These are phyloP conservation scores for Kazachstania psychrophila DNA, from an alignment of 805 yeast genomes.

Conservation along the genomic window DNA sequence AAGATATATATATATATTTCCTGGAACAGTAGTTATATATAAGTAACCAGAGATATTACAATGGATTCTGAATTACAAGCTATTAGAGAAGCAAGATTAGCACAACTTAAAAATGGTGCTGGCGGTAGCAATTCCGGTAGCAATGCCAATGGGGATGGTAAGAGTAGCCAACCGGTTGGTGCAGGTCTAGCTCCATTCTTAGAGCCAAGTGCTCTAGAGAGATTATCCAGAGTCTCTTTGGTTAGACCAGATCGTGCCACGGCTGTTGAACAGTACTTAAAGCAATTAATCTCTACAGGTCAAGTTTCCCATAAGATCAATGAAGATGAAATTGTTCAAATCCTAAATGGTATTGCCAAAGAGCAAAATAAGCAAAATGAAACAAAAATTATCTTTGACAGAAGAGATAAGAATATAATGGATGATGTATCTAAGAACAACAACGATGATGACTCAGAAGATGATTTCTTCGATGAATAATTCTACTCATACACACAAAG, in stretches of 20 bases:
- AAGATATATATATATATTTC: no score
- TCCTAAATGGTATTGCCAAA: constrained; percentile 72
- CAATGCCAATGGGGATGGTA: constrained; percentile 12
- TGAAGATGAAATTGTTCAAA: constrained; percentile 74
- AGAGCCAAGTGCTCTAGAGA: constrained; percentile 76
- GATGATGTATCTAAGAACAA: constrained; percentile 29
- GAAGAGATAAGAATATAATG: constrained; percentile 37
- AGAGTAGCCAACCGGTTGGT: constrained; percentile 10
- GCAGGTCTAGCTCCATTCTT: constrained; percentile 42
- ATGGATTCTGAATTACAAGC: constrained; percentile 93
- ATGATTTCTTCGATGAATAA: constrained; percentile 38
- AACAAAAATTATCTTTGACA: constrained; percentile 55
- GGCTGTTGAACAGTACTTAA: constrained; percentile 74
- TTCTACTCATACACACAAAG: not conserved
- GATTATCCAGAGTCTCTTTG: constrained; percentile 75
- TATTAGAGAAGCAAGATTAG: constrained; percentile 83
- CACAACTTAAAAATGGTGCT: constrained; percentile 55
- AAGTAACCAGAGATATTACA: not conserved
- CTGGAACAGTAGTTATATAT: no score
- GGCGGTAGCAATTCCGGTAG: constrained; percentile 31
- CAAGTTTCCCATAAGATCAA: constrained; percentile 59
- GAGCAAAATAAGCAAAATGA: constrained; percentile 56
- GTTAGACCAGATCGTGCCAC: constrained; percentile 88
- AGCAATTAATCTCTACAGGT: constrained; percentile 67
- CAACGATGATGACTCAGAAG: constrained; percentile 34